These are phyloP conservation scores for Neonectria faginata DNA, from an alignment of 2,329 filamentous ascomycete species.

Conservation along the genomic window DNA sequence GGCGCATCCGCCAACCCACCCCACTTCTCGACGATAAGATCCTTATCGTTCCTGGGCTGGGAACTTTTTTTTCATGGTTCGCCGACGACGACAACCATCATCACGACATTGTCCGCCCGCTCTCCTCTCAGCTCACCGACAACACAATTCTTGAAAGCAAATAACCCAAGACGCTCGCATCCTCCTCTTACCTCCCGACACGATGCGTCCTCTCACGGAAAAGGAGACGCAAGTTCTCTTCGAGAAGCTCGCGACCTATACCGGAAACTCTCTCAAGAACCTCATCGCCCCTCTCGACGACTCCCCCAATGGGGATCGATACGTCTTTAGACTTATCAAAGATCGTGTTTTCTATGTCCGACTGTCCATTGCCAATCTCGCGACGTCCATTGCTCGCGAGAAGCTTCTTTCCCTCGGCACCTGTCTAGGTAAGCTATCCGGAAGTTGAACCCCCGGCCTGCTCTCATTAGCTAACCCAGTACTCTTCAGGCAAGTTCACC, in stretches of 20 bases:
- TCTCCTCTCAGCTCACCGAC: neutral
- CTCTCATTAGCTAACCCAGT: constrained; percentile 12
- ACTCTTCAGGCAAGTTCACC: constrained; percentile 82
- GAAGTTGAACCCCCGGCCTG: neutral
- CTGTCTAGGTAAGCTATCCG: constrained; percentile 70
- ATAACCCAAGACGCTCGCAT: neutral
- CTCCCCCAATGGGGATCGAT: constrained; percentile 76
- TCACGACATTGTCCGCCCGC: constrained; percentile 18
- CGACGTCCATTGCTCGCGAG: constrained; percentile 84
- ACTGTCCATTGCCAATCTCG: constrained; percentile 89
- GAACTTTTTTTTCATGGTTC: constrained; percentile 37
- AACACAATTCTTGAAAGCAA: neutral
- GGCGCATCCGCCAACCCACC: neutral
- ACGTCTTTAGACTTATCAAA: constrained; percentile 87
- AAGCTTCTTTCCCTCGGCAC: constrained; percentile 89
- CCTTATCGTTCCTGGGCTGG: constrained; percentile 37
- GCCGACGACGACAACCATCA: constrained; percentile 25
- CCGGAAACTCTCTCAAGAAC: constrained; percentile 85
- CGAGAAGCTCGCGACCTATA: constrained; percentile 94
- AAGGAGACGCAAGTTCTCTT: constrained; percentile 85
- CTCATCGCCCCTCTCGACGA: constrained; percentile 80
- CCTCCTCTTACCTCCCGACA: constrained; percentile 40
- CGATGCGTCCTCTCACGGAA: constrained; percentile 86
- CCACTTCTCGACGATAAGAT: constrained; percentile 34
- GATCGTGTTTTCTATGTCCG: constrained; percentile 92